A percentile compares a stretch with the other conserved stretches of the same genome.
These are phyloP conservation scores for Ogataea pini DNA, from an alignment of 805 yeast genomes.

Conservation along the genomic window DNA sequence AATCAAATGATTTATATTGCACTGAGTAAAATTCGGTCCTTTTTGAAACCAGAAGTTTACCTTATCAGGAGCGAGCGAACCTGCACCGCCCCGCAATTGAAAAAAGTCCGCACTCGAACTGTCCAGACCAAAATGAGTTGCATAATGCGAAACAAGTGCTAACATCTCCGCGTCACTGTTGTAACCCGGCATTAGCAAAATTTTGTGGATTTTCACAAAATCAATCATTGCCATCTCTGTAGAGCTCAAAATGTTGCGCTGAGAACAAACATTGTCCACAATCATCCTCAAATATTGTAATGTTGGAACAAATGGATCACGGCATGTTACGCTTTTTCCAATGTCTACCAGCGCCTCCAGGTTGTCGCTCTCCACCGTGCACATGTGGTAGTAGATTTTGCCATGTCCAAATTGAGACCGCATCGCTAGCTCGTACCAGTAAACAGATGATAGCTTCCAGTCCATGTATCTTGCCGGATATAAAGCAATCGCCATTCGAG, in stretches of 20 bases:
- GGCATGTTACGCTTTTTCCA: conserved; percentile 76
- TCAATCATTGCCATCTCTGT: conserved; percentile 60
- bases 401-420: conserved; percentile 80
- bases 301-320: conserved; percentile 84
- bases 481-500: conserved; percentile 85
- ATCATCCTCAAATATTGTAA: conserved; percentile 75
- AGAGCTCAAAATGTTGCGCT: conserved; percentile 57
- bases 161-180: conserved; percentile 53
- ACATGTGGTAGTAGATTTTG: conserved; percentile 81
- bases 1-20: conserved; percentile 70
- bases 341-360: conserved; percentile 77
- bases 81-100: conserved; percentile 43
- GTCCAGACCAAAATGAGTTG: conserved; percentile 68
- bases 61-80: conserved; percentile 44
- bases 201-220: conserved; percentile 67
- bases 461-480: conserved; percentile 79
- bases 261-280: conserved; percentile 75
- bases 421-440: conserved; percentile 79
- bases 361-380: conserved; percentile 78
- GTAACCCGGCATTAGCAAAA: conserved; percentile 60
- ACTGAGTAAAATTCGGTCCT: conserved; percentile 72
- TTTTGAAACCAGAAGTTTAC: conserved; percentile 75
- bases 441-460: conserved; percentile 81
- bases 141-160: conserved; percentile 63
- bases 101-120: conserved; percentile 65